Conservation (phyloP, 257 asterid species). For the Solanum pimpinellifolium region DNA sequence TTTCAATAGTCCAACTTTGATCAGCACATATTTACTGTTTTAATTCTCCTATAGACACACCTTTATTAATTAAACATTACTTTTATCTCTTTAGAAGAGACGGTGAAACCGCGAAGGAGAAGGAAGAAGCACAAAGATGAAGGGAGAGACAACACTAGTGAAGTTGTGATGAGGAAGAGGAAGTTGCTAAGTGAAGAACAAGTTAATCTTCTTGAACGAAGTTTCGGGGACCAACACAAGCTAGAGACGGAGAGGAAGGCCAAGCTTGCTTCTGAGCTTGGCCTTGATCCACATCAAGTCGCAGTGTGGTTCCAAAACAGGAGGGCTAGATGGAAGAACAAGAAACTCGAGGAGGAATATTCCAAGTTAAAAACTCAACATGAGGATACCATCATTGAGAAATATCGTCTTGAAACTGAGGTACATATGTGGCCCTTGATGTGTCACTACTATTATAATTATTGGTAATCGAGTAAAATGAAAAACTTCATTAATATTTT, state of each 20-base stretch:
- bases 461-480: background rate
- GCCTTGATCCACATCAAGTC: background rate
- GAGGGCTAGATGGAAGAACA: background rate
- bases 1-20: background rate
- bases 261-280: constrained; percentile 6
- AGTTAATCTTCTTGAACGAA: constrained; percentile 2
- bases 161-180: background rate
- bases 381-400: constrained; percentile 33
- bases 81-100: background rate
- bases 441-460: background rate
- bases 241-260: constrained; percentile 13
- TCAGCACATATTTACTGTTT: background rate
- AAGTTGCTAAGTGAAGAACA: constrained; percentile 8
- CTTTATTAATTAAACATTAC: background rate
- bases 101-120: constrained; percentile 7
- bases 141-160: background rate
- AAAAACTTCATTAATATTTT: background rate
- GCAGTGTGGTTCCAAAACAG: constrained; percentile 13
- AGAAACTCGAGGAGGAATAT: background rate
- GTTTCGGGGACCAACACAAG: constrained; percentile 41
- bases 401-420: constrained; percentile 68
- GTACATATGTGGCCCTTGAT: constrained; percentile 1
- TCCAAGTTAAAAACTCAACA: constrained; percentile 26
- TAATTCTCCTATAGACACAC: background rate
- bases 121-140: constrained; percentile 21